Conservation (phyloP, 1,284 basidiomycete genomes). For the Cerioporus squamosus region DNA sequence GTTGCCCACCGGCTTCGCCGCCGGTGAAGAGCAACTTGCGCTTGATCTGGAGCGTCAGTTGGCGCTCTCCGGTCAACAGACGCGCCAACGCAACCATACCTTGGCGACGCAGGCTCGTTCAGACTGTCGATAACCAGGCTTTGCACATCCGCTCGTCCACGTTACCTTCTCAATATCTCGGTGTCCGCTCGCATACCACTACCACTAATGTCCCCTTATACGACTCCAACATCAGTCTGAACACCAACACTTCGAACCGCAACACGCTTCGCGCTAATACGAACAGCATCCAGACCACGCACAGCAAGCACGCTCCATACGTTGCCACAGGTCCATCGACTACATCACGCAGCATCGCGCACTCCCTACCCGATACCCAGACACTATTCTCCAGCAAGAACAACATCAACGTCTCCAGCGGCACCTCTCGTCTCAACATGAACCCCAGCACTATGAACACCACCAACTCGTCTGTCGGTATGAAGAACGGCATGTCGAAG, state of each 20-base stretch:
- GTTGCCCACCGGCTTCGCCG: too few relatives aligned
- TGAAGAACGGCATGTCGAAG: neutral
- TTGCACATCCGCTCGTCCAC: constrained; percentile 33
- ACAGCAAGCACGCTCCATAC: constrained; percentile 6
- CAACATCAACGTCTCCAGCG: constrained; percentile 20
- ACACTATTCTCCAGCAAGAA: constrained; percentile 23
- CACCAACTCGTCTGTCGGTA: neutral
- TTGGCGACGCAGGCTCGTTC: constrained; percentile 24
- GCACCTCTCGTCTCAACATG: constrained; percentile 7
- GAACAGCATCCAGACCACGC: constrained; percentile 10
- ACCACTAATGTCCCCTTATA: constrained; percentile 11
- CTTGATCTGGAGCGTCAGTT: constrained; percentile 21
- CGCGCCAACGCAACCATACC: constrained; percentile 35
- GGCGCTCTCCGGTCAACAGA: constrained; percentile 18
- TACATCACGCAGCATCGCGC: constrained; percentile 3
- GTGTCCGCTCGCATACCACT: constrained; percentile 9
- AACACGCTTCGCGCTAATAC: constrained; percentile 11
- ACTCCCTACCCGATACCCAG: constrained; percentile 22
- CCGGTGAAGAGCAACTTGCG: constrained; percentile 5
- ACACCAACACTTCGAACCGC: constrained; percentile 1
- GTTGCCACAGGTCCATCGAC: constrained; percentile 6
- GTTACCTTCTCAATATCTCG: constrained; percentile 31
- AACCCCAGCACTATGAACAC: neutral
- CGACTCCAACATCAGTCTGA: constrained; percentile 14
- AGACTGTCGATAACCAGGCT: constrained; percentile 22